phyloP scores from a whole-genome alignment of 371 early-diverging fungal genomes.

The Basidiobolus meristosporus region DNA sequence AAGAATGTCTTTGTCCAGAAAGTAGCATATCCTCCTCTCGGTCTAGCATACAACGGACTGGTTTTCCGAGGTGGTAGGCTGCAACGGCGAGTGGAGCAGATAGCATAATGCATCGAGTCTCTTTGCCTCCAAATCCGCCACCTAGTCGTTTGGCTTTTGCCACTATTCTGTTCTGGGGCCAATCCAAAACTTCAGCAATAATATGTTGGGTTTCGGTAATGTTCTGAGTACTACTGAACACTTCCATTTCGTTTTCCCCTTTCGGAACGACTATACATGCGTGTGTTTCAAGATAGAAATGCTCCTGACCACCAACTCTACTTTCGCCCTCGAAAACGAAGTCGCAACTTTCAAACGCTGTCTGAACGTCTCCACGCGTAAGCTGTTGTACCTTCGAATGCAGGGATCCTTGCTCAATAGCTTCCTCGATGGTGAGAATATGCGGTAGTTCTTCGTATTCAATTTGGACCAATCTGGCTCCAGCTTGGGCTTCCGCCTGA shows the following conservation, averaged over 20 bases:
- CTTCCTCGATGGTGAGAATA: conserved; percentile 45
- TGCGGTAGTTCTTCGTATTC: conserved; percentile 36
- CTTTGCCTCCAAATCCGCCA: conserved; percentile 73
- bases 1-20: conserved; percentile 57
- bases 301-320: conserved; percentile 44
- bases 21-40: conserved; percentile 62
- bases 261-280: conserved; percentile 38
- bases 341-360: conserved; percentile 20
- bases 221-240: conserved; percentile 50
- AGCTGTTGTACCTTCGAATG: conserved; percentile 24
- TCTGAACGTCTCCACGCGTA: conserved; percentile 23
- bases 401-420: conserved; percentile 32
- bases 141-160: conserved; percentile 51
- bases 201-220: conserved; percentile 40
- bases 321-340: conserved; percentile 23
- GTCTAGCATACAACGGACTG: conserved; percentile 48
- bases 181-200: conserved; percentile 35
- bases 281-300: conserved; percentile 55
- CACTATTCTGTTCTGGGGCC: conserved; percentile 31
- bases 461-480: conserved; percentile 37
- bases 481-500: conserved; percentile 31
- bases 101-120: conserved; percentile 33
- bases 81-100: conserved; percentile 35
- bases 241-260: conserved; percentile 50
- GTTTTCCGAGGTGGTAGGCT: conserved; percentile 24